Percentiles rank a stretch among this genome's conserved stretches.
phyloP scores from a whole-genome alignment of 2,329 filamentous ascomycete species.

The Colletotrichum viniferum region DNA sequence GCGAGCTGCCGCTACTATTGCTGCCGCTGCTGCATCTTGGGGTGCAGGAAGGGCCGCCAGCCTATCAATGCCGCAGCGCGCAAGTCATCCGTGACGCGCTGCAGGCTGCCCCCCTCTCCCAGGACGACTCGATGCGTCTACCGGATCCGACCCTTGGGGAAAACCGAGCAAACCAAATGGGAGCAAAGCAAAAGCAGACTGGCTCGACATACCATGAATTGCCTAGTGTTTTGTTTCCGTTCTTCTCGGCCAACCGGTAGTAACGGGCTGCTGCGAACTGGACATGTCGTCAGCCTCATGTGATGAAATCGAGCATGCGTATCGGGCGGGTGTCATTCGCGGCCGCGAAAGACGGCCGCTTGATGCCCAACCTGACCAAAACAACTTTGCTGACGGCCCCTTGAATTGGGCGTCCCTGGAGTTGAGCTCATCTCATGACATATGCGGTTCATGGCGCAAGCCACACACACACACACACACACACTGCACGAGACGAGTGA shows the following conservation, averaged over 20 bases:
- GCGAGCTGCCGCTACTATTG: neutral
- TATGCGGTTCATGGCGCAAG: neutral
- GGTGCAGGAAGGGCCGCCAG: conserved; percentile 22
- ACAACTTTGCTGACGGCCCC: neutral
- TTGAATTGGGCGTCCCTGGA: neutral
- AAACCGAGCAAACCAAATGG: neutral
- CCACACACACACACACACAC: neutral
- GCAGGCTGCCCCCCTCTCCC: neutral
- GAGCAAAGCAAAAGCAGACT: conserved; percentile 12
- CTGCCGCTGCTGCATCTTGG: neutral
- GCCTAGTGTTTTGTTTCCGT: conserved; percentile 87
- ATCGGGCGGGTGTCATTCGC: neutral
- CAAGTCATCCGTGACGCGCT: conserved; percentile 34
- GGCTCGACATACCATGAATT: conserved; percentile 83
- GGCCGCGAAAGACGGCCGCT: conserved; percentile 25
- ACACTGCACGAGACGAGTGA: neutral
- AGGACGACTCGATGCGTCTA: neutral
- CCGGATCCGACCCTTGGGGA: conserved; percentile 15
- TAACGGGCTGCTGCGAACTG: conserved; percentile 86
- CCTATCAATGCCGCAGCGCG: conserved; percentile 36
- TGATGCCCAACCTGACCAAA: conserved; percentile 40
- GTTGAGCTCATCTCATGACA: conserved; percentile 18
- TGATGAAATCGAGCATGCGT: conserved; percentile 29
- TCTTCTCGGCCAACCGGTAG: conserved; percentile 87
- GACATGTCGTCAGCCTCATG: conserved; percentile 55